Evolutionary conservation across 257 asterid species (phyloP).

Genomic region (Datura wrightii): DNA sequence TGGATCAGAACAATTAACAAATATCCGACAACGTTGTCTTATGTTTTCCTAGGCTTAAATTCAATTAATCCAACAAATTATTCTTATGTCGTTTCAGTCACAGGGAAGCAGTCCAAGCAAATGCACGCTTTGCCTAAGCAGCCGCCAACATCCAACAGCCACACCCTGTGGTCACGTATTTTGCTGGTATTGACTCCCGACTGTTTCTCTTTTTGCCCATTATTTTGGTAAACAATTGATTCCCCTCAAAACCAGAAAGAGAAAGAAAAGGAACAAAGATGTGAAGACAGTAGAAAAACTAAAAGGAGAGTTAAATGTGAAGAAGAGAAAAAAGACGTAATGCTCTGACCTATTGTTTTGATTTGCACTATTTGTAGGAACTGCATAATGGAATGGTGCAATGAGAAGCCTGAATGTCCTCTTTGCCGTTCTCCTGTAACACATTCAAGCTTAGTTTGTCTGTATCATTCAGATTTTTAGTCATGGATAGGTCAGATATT

Average conservation of each 20-base stretch:
- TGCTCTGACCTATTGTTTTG: background rate
- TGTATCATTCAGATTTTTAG: constrained; percentile 90
- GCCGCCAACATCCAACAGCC: constrained; percentile 91
- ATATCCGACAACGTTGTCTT: background rate
- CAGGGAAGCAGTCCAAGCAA: constrained; percentile 70
- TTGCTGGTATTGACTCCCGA: constrained; percentile 72
- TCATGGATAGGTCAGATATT: constrained; percentile 27
- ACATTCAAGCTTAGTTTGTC: constrained; percentile 83
- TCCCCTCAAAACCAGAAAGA: background rate
- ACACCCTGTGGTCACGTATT: constrained; percentile 98
- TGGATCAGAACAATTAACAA: background rate
- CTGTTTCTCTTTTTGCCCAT: background rate
- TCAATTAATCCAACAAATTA: background rate
- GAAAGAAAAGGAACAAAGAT: background rate
- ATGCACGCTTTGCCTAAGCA: constrained; percentile 96
- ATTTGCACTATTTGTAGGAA: constrained; percentile 57
- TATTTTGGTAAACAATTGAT: background rate
- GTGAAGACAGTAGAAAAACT: background rate
- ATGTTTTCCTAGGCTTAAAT: background rate
- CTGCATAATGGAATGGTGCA: constrained; percentile 99
- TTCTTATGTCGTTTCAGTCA: constrained; percentile 48
- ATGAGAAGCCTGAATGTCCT: constrained; percentile 98
- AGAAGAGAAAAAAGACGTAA: background rate
- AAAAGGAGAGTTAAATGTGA: background rate
- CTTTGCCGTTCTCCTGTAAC: constrained; percentile 90